phyloP scores from a whole-genome alignment of 2,329 filamentous ascomycete species.

The Penicillium sp. region DNA sequence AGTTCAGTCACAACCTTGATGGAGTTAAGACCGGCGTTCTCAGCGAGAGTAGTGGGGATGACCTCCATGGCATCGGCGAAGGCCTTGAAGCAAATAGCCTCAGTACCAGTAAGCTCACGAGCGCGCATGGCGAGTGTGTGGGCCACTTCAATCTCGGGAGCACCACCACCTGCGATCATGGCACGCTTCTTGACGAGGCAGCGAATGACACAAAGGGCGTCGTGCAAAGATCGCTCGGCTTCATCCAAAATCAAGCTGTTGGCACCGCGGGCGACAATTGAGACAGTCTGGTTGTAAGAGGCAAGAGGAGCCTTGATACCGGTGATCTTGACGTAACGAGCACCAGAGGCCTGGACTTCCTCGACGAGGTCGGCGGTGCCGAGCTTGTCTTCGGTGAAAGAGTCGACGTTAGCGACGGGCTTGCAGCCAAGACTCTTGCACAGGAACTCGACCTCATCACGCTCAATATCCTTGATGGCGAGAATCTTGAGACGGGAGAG shows the following conservation, averaged over 20 bases:
- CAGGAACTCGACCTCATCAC: conserved; percentile 98
- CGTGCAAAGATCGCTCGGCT: conserved; percentile 93
- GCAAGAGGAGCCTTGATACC: conserved; percentile 74
- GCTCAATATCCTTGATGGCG: conserved; percentile 95
- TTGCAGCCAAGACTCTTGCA: conserved; percentile 99
- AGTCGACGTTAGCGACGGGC: conserved; percentile 96
- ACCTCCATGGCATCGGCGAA: conserved; percentile 98
- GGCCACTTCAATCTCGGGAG: conserved; percentile 94
- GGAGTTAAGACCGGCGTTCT: conserved; percentile 95
- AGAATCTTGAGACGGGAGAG: conserved; percentile 95
- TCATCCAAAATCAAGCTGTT: conserved; percentile 95
- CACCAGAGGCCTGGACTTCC: conserved; percentile 82
- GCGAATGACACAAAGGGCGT: conserved; percentile 94
- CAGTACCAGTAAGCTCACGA: conserved; percentile 81
- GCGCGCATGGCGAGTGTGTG: conserved; percentile 80
- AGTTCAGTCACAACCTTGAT: conserved; percentile 98
- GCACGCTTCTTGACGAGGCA: conserved; percentile 99
- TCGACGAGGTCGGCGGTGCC: conserved; percentile 91
- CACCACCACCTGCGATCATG: conserved; percentile 94
- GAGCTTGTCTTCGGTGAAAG: conserved; percentile 97
- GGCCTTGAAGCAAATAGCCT: conserved; percentile 98
- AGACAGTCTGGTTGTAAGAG: conserved; percentile 71
- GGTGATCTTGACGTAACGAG: conserved; percentile 91
- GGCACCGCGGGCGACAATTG: conserved; percentile 89
- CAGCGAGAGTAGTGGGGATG: conserved; percentile 91